Evolutionary conservation across 495 filamentous ascomycete species (phyloP).

Genomic region (Platismatia glauca): DNA sequence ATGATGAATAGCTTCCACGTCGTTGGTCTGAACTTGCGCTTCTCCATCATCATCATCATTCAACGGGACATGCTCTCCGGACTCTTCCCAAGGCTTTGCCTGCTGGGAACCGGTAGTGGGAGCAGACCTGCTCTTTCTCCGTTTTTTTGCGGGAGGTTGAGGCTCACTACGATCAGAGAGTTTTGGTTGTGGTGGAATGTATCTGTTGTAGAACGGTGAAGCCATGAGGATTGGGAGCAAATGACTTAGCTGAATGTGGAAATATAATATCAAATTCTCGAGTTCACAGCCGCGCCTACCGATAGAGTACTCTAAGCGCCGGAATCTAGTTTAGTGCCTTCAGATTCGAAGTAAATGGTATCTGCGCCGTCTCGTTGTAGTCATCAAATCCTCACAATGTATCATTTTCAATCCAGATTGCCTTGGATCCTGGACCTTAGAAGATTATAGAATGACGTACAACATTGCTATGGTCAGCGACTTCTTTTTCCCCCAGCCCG

Average conservation of each 20-base stretch:
- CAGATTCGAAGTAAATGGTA: too few relatives aligned
- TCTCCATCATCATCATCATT: not conserved
- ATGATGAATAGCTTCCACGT: conserved; percentile 32
- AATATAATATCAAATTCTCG: not conserved
- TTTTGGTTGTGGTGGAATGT: conserved; percentile 33
- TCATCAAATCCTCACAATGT: not conserved
- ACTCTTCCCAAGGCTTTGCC: not conserved
- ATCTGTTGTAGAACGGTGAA: conserved; percentile 41
- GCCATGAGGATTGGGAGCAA: conserved; percentile 22
- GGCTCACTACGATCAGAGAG: not conserved
- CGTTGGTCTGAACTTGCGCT: not conserved
- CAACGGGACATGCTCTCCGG: not conserved
- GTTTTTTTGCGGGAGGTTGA: conserved; percentile 17
- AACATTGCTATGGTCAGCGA: conserved; percentile 96
- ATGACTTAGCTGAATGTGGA: not conserved
- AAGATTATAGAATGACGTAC: conserved; percentile 45
- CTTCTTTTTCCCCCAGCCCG: conserved; percentile 96
- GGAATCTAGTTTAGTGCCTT: not conserved
- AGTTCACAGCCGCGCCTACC: not conserved
- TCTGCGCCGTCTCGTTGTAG: too few relatives aligned
- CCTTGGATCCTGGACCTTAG: not conserved
- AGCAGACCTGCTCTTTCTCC: conserved; percentile 9
- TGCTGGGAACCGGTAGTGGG: not conserved
- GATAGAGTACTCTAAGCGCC: too few relatives aligned
- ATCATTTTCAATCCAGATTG: not conserved